These are phyloP conservation scores for Hypoxylon lenormandii DNA, from an alignment of 495 filamentous ascomycete species.

Conservation along the genomic window DNA sequence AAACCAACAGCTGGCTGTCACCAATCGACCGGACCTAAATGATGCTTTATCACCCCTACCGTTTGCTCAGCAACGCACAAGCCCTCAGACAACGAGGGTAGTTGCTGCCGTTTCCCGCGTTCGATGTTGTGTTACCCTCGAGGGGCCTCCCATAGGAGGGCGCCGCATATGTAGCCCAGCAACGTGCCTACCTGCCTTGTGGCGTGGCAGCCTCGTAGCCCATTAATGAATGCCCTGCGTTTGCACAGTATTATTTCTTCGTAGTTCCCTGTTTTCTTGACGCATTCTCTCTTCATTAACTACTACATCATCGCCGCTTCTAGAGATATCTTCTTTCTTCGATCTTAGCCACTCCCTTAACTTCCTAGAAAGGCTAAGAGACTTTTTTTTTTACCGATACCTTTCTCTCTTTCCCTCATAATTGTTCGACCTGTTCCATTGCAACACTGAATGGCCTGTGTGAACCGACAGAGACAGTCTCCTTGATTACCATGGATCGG, in stretches of 20 bases:
- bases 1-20: background rate
- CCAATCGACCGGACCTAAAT: background rate
- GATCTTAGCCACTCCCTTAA: background rate
- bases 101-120: conserved; percentile 5
- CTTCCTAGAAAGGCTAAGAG: background rate
- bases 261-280: background rate
- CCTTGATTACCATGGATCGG: conserved; percentile 25
- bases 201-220: conserved; percentile 26
- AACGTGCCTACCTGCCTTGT: conserved; percentile 4
- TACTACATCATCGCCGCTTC: background rate
- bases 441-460: background rate
- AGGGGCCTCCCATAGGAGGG: background rate
- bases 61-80: conserved; percentile 16
- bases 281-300: background rate
- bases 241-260: conserved; percentile 10
- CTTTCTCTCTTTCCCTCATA: background rate
- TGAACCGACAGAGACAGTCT: background rate
- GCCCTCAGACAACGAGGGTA: background rate
- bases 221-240: conserved; percentile 11
- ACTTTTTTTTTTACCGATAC: background rate
- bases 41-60: conserved; percentile 5
- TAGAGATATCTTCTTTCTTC: background rate
- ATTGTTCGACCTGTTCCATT: background rate
- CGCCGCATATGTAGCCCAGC: background rate
- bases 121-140: conserved; percentile 1